Base-by-base conservation (phyloP, 371 early-diverging fungal genomes). In the Mucor racemosus region DNA sequence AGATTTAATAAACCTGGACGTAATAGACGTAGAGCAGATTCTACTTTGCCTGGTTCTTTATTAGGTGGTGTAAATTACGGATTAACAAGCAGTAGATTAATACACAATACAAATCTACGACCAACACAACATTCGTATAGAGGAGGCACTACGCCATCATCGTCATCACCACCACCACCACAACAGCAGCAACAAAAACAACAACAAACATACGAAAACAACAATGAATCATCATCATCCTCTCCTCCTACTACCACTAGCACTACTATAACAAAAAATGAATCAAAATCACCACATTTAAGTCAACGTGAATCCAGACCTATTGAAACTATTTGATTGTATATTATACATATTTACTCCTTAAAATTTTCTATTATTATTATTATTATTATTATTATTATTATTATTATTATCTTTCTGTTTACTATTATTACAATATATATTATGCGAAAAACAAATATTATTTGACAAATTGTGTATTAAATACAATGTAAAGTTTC, bases 51-150 rank as follows among this genome's bases (percentile, higher is more conserved):
- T 14, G 66, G 73, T 26, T 67, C 74, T 5, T 58, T 78, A 7
- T 64, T 70, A 13, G 81, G 79, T 9, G 81, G 81, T 31, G 81
- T 78, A 31, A 78, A 81, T 63, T 78, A 78, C 40, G 73, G 77
- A 8, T 57, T 78, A 35, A 81, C 81, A 4, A 76, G 76, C 17
- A 69, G 67, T 50, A 68, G 81, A 21, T 61, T 75, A 35, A 39
- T 65, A 42, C 64, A 68, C 31, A 72, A 65, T 42, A 60, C 64
- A 40, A 68, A 64, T 21, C 21, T 68, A 19, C 26, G 60, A 5
- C 64, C 69, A 2, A 71, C 68, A 1, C 68, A 68, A 21, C 63
- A 68, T 40, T 58, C 68, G 4, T 64, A 65, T 34, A 39, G 59
- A 65, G 36, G 34, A 48, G 11, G 11, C 8, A 40, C 40, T 35